Evolutionary conservation across 1,139 yeast species (phyloP).

Genomic region (Yamadazyma taylorii): DNA sequence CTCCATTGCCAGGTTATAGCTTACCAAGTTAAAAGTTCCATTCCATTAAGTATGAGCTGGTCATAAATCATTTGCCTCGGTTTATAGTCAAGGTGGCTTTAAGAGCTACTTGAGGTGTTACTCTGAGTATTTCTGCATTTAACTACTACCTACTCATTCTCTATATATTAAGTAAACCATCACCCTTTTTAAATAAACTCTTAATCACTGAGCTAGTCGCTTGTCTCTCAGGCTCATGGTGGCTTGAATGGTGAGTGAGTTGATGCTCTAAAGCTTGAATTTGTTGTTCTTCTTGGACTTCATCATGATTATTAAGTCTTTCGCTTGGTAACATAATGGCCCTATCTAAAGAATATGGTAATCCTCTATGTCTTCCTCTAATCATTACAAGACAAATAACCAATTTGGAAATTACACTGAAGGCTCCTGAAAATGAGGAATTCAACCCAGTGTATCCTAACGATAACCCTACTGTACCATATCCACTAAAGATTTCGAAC

Average conservation of each 20-base stretch:
- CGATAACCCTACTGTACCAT: constrained; percentile 92
- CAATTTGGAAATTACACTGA: constrained; percentile 44
- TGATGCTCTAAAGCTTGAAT: background rate
- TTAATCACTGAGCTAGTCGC: constrained; percentile 4
- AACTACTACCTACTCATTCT: too few species aligned
- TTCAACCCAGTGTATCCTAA: constrained; percentile 70
- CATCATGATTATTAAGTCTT: constrained; percentile 64
- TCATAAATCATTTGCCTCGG: too few species aligned
- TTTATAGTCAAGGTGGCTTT: too few species aligned
- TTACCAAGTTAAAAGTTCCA: too few species aligned
- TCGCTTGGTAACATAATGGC: constrained; percentile 86
- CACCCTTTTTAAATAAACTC: constrained; percentile 10
- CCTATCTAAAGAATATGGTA: constrained; percentile 89
- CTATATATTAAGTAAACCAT: constrained; percentile 3
- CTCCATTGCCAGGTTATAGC: too few species aligned
- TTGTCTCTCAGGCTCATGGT: background rate
- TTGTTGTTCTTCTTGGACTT: constrained; percentile 55
- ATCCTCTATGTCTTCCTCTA: constrained; percentile 94
- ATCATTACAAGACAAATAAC: constrained; percentile 86
- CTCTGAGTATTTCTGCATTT: too few species aligned
- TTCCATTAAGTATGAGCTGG: too few species aligned
- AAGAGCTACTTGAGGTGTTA: too few species aligned
- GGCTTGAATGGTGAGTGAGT: background rate
- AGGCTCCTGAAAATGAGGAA: constrained; percentile 63
- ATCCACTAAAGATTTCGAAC: constrained; percentile 90